Percentiles rank a stretch among this genome's conserved stretches.
These are phyloP conservation scores for Suillus ampliporus DNA, from an alignment of 768 basidiomycete genomes.

Conservation along the genomic window DNA sequence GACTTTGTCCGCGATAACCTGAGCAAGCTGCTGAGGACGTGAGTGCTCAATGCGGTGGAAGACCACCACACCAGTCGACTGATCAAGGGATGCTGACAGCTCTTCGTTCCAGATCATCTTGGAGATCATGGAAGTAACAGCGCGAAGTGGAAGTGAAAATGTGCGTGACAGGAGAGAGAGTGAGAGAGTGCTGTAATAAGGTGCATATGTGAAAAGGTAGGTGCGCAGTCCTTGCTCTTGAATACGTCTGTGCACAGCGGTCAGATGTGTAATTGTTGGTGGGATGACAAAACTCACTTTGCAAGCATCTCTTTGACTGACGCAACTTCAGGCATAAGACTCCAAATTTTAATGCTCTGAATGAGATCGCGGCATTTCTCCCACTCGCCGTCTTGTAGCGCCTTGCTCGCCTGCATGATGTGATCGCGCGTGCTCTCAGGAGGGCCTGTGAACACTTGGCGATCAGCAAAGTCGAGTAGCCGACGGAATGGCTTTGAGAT, in stretches of 20 bases:
- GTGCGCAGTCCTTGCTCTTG: slow-evolving; percentile 98
- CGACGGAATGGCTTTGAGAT: slow-evolving; percentile 98
- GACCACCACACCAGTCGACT: slow-evolving; percentile 86
- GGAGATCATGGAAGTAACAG: slow-evolving; percentile 66
- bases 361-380: slow-evolving; percentile 92
- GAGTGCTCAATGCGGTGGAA: slow-evolving; percentile 93
- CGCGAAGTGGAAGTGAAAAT: slow-evolving; percentile 80
- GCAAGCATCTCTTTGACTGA: slow-evolving; percentile 94
- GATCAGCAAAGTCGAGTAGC: slow-evolving; percentile 93
- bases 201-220: slow-evolving; percentile 90
- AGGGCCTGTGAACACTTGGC: slow-evolving; percentile 96
- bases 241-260: slow-evolving; percentile 71
- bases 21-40: slow-evolving; percentile 88
- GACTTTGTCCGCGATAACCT: slow-evolving; percentile 87
- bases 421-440: slow-evolving; percentile 99
- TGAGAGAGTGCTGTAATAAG: slow-evolving; percentile 91
- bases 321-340: slow-evolving; percentile 87
- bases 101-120: slow-evolving; percentile 99
- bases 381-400: slow-evolving; percentile 96
- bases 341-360: slow-evolving; percentile 98
- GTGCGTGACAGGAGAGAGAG: slow-evolving; percentile 85
- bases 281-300: slow-evolving; percentile 56
- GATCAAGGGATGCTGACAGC: slow-evolving; percentile 90
- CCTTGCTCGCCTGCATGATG: slow-evolving; percentile 99
- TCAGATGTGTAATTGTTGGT: not conserved